Percentiles rank a stretch among this genome's conserved stretches.
Evolutionary conservation across 805 yeast species (phyloP).

Genomic region (Komagataella mondaviorum): DNA sequence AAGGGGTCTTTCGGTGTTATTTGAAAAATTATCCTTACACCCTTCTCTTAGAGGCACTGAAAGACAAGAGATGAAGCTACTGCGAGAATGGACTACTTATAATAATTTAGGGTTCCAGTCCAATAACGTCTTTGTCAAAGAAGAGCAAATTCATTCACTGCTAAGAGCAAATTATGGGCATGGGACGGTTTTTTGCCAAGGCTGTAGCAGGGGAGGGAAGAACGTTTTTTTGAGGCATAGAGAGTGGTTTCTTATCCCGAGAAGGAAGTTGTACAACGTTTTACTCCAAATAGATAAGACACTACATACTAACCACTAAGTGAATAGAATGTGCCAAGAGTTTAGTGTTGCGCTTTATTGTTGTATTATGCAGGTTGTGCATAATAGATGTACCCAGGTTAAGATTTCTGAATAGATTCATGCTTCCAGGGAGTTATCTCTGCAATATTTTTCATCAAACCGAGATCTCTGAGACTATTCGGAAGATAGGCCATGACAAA

Average conservation of each 20-base stretch:
- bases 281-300: background rate
- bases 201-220: background rate
- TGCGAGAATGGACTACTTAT: background rate
- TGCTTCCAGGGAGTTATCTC: background rate
- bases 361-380: background rate
- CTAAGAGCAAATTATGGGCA: background rate
- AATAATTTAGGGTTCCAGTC: background rate
- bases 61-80: background rate
- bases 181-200: background rate
- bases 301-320: no score
- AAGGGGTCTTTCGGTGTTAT: background rate
- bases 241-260: constrained; percentile 1
- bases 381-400: background rate
- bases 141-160: background rate
- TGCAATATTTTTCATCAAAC: background rate
- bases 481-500: background rate
- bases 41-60: background rate
- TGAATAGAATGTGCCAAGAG: background rate
- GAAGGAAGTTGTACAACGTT: background rate
- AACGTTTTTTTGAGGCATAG: background rate
- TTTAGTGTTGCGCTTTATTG: no score
- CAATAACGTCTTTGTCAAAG: background rate
- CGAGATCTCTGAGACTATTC: background rate
- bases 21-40: background rate
- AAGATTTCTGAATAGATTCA: background rate